These are phyloP conservation scores for Fistulinella prunicolor DNA, from an alignment of 768 basidiomycete genomes.

Conservation along the genomic window DNA sequence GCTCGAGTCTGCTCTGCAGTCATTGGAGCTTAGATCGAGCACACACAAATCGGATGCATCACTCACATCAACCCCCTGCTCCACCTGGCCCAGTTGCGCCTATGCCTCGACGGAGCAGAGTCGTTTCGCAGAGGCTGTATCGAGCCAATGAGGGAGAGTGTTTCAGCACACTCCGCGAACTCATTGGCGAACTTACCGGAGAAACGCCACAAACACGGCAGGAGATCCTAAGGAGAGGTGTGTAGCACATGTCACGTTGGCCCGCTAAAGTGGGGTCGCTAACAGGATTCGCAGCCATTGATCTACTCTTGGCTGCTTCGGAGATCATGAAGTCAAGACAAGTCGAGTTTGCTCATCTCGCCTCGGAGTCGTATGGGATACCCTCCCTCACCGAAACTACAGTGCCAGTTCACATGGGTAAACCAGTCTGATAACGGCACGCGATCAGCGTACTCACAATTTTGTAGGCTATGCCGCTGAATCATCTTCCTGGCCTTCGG, in stretches of 20 bases:
- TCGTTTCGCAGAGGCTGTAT: constrained; percentile 16
- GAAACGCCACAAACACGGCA: constrained; percentile 15
- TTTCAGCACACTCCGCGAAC: constrained; percentile 18
- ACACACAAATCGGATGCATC: no score
- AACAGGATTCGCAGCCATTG: constrained; percentile 16
- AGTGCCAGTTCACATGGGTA: constrained; percentile 1
- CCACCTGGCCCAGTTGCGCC: background rate
- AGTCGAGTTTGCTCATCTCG: background rate
- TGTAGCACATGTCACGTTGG: background rate
- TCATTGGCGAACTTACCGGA: constrained; percentile 18
- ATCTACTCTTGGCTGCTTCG: constrained; percentile 7
- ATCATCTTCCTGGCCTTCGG: background rate
- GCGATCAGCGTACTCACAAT: constrained; percentile 1
- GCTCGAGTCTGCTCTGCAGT: background rate
- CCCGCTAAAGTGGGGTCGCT: background rate
- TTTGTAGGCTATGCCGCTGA: constrained; percentile 2
- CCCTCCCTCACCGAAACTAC: background rate
- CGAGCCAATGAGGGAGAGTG: constrained; percentile 22
- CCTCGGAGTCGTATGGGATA: background rate
- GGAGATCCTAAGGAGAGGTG: constrained; percentile 23
- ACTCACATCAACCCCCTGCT: background rate
- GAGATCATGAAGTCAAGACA: background rate
- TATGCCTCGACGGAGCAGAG: constrained; percentile 12
- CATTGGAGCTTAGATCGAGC: background rate
- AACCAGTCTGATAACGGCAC: background rate